phyloP scores from a whole-genome alignment of 805 yeast genomes.

The Teunomyces lycoperdinae region DNA sequence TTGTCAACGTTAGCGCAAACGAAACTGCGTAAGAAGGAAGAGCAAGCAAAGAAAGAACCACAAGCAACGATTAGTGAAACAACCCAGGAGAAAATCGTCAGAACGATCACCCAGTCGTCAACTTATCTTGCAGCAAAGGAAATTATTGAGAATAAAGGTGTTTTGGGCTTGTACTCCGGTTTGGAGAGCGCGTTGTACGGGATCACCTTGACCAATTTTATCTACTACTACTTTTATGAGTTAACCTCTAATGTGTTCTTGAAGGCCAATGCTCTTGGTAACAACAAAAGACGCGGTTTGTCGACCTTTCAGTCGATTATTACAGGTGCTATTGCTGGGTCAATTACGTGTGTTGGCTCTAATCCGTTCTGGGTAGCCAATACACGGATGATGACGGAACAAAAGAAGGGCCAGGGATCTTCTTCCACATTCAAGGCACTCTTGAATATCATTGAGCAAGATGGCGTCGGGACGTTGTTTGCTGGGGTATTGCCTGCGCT shows the following conservation, averaged over 20 bases:
- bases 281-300: conserved; percentile 37
- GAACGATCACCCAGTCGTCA: conserved; percentile 13
- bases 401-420: conserved; percentile 23
- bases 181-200: conserved; percentile 86
- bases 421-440: conserved; percentile 56
- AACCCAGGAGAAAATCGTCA: conserved; percentile 15
- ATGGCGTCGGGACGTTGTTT: conserved; percentile 71
- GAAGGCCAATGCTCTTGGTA: conserved; percentile 24
- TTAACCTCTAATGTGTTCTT: conserved; percentile 51
- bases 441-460: conserved; percentile 59
- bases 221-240: conserved; percentile 90
- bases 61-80: conserved; percentile 12
- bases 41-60: conserved; percentile 7
- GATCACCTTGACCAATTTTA: conserved; percentile 79
- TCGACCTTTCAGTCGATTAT: conserved; percentile 65
- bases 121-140: conserved; percentile 31
- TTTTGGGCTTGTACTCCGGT: conserved; percentile 75
- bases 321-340: conserved; percentile 85
- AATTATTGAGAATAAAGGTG: conserved; percentile 57
- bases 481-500: conserved; percentile 88
- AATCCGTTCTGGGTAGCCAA: conserved; percentile 96
- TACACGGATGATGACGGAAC: conserved; percentile 76
- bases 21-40: conserved; percentile 27
- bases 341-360: conserved; percentile 74
- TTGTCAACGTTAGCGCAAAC: conserved; percentile 88